Percentiles rank a stretch among this genome's conserved stretches.
These are phyloP conservation scores for Fragilaria radians DNA, from an alignment of 108 stramenopile species.

Conservation along the genomic window DNA sequence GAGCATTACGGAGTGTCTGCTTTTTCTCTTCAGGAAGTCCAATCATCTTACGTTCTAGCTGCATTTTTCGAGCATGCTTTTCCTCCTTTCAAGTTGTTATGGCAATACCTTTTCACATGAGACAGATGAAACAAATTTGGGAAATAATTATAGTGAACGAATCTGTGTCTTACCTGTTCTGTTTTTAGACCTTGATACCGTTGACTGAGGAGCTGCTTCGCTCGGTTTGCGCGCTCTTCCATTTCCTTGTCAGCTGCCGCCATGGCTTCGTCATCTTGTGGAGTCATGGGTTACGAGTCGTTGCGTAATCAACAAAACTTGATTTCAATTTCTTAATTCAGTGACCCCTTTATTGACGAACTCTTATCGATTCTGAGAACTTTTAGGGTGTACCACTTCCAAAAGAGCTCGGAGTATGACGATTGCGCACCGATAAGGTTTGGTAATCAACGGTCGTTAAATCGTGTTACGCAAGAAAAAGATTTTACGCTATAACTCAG, in stretches of 20 bases:
- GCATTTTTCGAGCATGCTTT: conserved; percentile 68
- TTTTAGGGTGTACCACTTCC: too few species aligned
- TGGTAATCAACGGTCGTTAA: too few species aligned
- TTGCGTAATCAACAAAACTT: too few species aligned
- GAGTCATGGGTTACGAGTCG: neutral
- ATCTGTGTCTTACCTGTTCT: conserved; percentile 45
- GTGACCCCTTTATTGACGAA: too few species aligned
- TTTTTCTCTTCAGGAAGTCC: conserved; percentile 81
- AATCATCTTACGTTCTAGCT: conserved; percentile 80
- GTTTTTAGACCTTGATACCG: conserved; percentile 70
- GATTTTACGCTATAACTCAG: too few species aligned
- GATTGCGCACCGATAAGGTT: too few species aligned
- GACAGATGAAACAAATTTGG: neutral
- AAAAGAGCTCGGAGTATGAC: too few species aligned
- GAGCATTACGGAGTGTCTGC: conserved; percentile 49
- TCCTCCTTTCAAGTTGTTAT: conserved; percentile 39
- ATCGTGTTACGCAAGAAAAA: too few species aligned
- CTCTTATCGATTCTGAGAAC: too few species aligned
- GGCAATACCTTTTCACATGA: neutral
- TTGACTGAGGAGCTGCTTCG: conserved; percentile 75
- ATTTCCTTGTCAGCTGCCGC: conserved; percentile 87
- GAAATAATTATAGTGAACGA: conserved; percentile 4
- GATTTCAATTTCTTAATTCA: too few species aligned
- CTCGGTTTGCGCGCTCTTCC: conserved; percentile 83
- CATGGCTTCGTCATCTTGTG: conserved; percentile 50